These are phyloP conservation scores for Pisolithus thermaeus DNA, from an alignment of 1,284 basidiomycete species.

Conservation along the genomic window DNA sequence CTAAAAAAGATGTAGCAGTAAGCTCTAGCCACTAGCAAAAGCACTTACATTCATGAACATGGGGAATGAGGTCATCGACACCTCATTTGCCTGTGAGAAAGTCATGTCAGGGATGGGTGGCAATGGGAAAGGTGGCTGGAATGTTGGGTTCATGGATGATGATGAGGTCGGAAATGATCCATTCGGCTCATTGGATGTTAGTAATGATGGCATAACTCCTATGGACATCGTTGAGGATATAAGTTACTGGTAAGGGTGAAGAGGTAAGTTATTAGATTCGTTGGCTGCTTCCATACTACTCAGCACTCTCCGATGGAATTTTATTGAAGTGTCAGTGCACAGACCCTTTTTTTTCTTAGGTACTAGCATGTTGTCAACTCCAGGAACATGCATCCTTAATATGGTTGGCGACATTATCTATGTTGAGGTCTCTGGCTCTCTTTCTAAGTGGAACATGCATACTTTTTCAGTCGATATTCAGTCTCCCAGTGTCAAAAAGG, in stretches of 20 bases:
- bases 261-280: neutral
- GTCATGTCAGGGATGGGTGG: neutral
- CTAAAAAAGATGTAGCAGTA: no score
- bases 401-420: neutral
- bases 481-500: no score
- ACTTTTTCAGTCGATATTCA: no score
- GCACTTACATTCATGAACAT: neutral
- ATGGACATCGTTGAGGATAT: no score
- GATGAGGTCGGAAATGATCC: neutral
- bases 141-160: neutral
- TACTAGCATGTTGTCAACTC: neutral
- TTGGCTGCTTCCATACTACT: neutral
- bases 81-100: neutral
- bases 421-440: no score
- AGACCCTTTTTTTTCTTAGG: neutral
- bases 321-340: neutral
- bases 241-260: neutral
- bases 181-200: no score
- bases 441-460: no score
- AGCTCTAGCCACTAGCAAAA: no score
- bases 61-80: neutral
- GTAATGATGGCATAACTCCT: no score
- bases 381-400: neutral
- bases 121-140: neutral
- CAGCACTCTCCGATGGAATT: neutral